Evolutionary conservation across 352 stramenopile genomes (phyloP), one percentile per base, ranked within the genome.

Genomic region (Phytopythium chamaehyphon): DNA sequence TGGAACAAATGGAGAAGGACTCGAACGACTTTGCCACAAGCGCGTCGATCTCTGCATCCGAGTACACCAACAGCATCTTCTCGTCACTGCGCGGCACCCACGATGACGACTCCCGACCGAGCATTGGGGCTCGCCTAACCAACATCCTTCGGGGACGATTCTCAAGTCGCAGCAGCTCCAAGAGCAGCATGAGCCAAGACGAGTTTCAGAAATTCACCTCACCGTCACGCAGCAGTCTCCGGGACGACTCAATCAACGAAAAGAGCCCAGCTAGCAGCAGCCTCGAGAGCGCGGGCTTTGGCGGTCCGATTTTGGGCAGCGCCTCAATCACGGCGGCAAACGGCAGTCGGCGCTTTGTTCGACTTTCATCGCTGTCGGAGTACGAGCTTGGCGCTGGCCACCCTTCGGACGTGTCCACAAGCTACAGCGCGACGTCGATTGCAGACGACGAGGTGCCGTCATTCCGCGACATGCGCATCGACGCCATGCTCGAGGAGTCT

Each of bases 321-420:
- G 5, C 28, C 28, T 50, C 45, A 19, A 5, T 33, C 24, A 33
- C 64, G 31, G 67, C 72, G 14, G 52, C 51, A 6, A 71, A 46
- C 47, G 58, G 67, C 22, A 66, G 69, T 15, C 67, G 69, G 6
- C 72, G 60, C 12, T 57, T 68, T 23, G 61, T 74, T 39, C 61
- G 69, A n/a, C 65, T 90, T 21, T 78, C 76, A 39, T 83, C 74
- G n/a, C 61, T 90, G 46, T 55, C 76, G 48, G 79, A 90, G 55
- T 87, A 83, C 54, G 74, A 84, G 42, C 59, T 68, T 11, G 61
- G 66, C 28, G 21, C 59, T 59, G 42, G 50, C 36, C 60, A 50
- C 39, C 51, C 61, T 19, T 71, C 68, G 4, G 65, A 83, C 47
- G 40, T 71, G 44, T 76, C 73, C 5, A 71, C 70, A 9, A 59